phyloP scores from a whole-genome alignment of 495 filamentous ascomycete species.

The Halenospora varia region DNA sequence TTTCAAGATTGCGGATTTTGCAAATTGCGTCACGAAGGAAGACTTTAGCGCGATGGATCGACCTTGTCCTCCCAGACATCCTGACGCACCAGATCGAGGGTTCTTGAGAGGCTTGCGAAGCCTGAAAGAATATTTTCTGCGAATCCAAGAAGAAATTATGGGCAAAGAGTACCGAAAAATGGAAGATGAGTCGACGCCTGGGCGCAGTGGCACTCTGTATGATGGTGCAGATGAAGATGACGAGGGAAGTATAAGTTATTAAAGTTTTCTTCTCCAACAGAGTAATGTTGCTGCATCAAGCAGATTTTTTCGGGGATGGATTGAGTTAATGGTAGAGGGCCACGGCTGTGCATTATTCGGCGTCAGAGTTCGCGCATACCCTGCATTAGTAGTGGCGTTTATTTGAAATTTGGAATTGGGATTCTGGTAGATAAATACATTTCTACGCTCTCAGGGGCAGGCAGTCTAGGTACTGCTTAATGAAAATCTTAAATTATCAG shows the following conservation, averaged over 20 bases:
- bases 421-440: neutral
- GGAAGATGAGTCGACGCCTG: neutral
- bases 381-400: slow-evolving; percentile 5
- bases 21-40: slow-evolving; percentile 90
- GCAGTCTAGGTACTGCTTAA: neutral
- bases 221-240: slow-evolving; percentile 14
- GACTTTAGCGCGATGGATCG: slow-evolving; percentile 56
- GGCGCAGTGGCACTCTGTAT: neutral
- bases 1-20: slow-evolving; percentile 97
- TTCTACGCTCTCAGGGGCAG: slow-evolving; percentile 4
- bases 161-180: slow-evolving; percentile 4
- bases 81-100: slow-evolving; percentile 76
- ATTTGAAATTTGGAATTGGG: neutral
- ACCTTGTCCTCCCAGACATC: slow-evolving; percentile 77
- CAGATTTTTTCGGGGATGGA: neutral
- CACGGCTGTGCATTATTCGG: slow-evolving; percentile 4
- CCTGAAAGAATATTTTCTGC: slow-evolving; percentile 79
- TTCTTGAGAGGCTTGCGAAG: slow-evolving; percentile 83
- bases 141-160: slow-evolving; percentile 73
- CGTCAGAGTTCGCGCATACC: slow-evolving; percentile 16
- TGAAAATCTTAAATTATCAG: neutral
- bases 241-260: slow-evolving; percentile 23
- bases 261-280: neutral
- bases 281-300: neutral
- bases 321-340: neutral